These are phyloP conservation scores for Botryotinia globosa DNA, from an alignment of 2,329 filamentous ascomycete species.

Conservation along the genomic window DNA sequence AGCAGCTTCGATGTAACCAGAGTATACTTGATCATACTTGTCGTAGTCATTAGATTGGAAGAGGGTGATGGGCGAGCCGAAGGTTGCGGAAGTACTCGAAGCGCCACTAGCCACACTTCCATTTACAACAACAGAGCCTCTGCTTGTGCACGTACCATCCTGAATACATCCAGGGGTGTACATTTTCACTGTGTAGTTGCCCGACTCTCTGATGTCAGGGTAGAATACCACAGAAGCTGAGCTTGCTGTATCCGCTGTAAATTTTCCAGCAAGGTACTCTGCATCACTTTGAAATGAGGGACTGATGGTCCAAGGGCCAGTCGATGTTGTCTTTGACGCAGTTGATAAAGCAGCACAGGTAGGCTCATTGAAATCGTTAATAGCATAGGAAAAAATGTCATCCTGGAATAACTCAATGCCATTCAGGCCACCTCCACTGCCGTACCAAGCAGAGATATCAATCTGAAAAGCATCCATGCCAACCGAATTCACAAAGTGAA, in stretches of 20 bases:
- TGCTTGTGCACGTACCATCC: conserved; percentile 70
- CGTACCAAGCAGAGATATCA: conserved; percentile 85
- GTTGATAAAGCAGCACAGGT: conserved; percentile 65
- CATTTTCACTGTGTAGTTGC: conserved; percentile 86
- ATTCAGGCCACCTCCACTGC: conserved; percentile 76
- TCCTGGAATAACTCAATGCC: conserved; percentile 86
- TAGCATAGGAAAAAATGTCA: conserved; percentile 80
- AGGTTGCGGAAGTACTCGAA: conserved; percentile 48
- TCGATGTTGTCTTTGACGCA: conserved; percentile 63
- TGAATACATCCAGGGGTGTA: conserved; percentile 89
- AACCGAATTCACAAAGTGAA: conserved; percentile 81
- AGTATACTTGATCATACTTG: conserved; percentile 93
- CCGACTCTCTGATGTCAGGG: conserved; percentile 82
- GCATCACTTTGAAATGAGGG: conserved; percentile 68
- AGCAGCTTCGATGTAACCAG: conserved; percentile 76
- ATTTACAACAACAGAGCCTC: conserved; percentile 81
- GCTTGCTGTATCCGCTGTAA: conserved; percentile 47
- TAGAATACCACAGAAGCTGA: conserved; percentile 71
- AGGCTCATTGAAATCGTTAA: conserved; percentile 86
- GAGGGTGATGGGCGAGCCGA: conserved; percentile 48
- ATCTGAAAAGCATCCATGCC: conserved; percentile 86
- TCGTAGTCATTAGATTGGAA: conserved; percentile 94
- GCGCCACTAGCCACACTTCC: conserved; percentile 60
- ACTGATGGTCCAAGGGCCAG: conserved; percentile 71
- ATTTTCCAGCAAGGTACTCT: conserved; percentile 69